Evolutionary conservation across 495 filamentous ascomycete species (phyloP).

Genomic region (Achaetomiella virescens): DNA sequence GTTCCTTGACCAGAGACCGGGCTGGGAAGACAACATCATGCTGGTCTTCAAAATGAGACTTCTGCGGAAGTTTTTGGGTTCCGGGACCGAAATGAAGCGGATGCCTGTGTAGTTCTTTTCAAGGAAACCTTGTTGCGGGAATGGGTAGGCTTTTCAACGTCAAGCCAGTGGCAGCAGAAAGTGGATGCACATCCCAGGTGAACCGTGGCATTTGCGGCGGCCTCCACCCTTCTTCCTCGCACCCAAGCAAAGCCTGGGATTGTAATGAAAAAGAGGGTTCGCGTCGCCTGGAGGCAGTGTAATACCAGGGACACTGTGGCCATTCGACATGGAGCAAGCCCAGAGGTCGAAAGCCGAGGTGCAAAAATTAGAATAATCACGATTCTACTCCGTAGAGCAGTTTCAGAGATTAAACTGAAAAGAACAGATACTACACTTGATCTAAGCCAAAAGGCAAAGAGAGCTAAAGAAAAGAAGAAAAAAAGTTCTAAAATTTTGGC

Average conservation of each 20-base stretch:
- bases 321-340: conserved; percentile 67
- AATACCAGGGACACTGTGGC: conserved; percentile 83
- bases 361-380: conserved; percentile 84
- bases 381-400: conserved; percentile 61
- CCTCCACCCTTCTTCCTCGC: conserved; percentile 23
- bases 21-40: too few species aligned
- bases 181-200: too few species aligned
- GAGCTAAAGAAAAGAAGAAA: conserved; percentile 31
- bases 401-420: conserved; percentile 91
- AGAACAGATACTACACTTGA: conserved; percentile 99
- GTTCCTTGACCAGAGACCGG: too few species aligned
- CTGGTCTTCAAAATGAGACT: too few species aligned
- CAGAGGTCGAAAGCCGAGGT: conserved; percentile 30
- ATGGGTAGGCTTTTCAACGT: too few species aligned
- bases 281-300: conserved; percentile 55
- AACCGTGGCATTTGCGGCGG: too few species aligned
- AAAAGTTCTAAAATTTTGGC: conserved; percentile 20
- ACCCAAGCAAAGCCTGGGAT: conserved; percentile 22
- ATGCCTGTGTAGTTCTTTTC: too few species aligned
- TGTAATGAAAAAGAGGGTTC: conserved; percentile 29
- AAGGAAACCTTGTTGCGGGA: too few species aligned
- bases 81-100: too few species aligned
- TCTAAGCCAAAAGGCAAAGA: conserved; percentile 74
- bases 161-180: too few species aligned
- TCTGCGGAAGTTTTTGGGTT: too few species aligned